These are phyloP conservation scores for Penicillium paneum DNA, from an alignment of 2,329 filamentous ascomycete genomes.

Conservation along the genomic window DNA sequence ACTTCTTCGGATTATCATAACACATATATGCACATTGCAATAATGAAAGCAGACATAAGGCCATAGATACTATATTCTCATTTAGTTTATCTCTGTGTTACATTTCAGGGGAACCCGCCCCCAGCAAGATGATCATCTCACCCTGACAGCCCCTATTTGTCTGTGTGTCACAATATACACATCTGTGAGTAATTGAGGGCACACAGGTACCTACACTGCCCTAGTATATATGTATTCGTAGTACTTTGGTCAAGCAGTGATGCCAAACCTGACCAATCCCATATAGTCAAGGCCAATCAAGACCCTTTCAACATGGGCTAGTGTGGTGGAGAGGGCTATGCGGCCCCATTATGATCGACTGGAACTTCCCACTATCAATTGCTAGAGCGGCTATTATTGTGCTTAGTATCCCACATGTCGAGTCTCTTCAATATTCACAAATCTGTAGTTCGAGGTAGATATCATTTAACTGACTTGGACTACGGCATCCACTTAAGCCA, in stretches of 20 bases:
- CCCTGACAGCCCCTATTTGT: not conserved
- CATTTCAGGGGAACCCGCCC: conserved; percentile 5
- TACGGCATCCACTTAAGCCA: not conserved
- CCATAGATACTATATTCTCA: not conserved
- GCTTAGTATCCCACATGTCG: not conserved
- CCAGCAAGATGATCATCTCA: not conserved
- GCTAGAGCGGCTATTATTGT: not conserved
- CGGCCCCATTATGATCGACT: not conserved
- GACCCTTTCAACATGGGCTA: not conserved
- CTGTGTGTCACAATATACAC: conserved; percentile 14
- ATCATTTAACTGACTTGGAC: too few species aligned
- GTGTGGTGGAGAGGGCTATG: not conserved
- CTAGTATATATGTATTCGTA: not conserved
- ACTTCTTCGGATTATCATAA: not conserved
- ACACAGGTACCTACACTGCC: not conserved
- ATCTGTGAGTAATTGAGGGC: not conserved
- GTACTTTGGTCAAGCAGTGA: not conserved
- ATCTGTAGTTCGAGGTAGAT: too few species aligned
- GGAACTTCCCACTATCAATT: not conserved
- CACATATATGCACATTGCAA: not conserved
- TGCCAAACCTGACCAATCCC: not conserved
- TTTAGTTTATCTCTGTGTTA: not conserved
- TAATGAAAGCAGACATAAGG: not conserved
- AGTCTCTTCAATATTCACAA: not conserved
- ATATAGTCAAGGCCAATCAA: not conserved